A percentile compares a stretch with the other conserved stretches of the same genome.
phyloP scores from a whole-genome alignment of 306 rosid species.

The Aeschynomene evenia region DNA sequence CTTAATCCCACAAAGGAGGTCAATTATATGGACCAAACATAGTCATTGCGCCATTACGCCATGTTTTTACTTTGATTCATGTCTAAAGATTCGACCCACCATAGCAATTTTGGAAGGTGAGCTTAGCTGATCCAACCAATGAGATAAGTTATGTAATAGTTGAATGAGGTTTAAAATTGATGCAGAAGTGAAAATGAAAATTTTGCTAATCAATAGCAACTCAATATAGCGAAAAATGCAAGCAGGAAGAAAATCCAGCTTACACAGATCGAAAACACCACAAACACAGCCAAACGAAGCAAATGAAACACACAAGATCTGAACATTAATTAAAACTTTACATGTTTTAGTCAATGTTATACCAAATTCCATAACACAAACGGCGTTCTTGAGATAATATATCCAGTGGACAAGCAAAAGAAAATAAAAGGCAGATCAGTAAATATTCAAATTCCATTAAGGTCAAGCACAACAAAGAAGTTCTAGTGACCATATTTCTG shows the following conservation, averaged over 20 bases:
- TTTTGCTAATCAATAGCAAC: neutral
- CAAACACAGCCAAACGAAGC: neutral
- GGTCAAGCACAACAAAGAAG: slow-evolving; percentile 15
- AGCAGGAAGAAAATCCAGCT: neutral
- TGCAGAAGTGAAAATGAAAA: neutral
- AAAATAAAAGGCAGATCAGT: neutral
- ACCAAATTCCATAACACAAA: slow-evolving; percentile 9
- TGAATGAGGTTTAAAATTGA: neutral
- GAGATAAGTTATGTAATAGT: too few species aligned
- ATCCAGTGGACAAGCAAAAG: slow-evolving; percentile 16
- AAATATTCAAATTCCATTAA: slow-evolving; percentile 19
- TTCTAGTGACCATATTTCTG: slow-evolving; percentile 92
- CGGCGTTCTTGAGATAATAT: slow-evolving; percentile 8
- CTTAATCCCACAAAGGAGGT: too few species aligned
- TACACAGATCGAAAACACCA: neutral
- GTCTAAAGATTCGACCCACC: too few species aligned
- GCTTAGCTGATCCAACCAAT: too few species aligned
- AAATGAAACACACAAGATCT: neutral
- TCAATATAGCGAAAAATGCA: neutral
- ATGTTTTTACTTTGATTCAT: too few species aligned
- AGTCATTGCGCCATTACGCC: too few species aligned
- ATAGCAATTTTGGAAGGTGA: too few species aligned
- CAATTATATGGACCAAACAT: too few species aligned
- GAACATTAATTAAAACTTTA: slow-evolving; percentile 3
- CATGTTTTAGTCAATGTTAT: neutral